Evolutionary conservation across 208 protist genomes (phyloP).

Genomic region (Trichomonas vaginalis): DNA sequence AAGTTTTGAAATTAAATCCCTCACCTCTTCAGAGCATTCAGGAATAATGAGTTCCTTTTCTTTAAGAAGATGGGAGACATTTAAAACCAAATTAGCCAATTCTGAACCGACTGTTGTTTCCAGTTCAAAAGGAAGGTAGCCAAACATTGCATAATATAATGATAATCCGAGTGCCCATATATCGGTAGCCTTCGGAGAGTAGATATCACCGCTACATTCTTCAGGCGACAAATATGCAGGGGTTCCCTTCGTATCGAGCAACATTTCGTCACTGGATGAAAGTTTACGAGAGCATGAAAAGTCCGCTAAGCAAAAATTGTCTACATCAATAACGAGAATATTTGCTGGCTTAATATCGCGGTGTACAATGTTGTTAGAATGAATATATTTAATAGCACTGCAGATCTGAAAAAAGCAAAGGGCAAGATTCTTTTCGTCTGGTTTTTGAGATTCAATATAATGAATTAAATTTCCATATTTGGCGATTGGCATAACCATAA

Average conservation of each 20-base stretch:
- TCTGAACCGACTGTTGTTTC: background rate
- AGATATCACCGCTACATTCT: background rate
- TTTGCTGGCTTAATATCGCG: background rate
- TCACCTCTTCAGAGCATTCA: background rate
- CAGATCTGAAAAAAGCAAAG: background rate
- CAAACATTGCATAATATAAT: background rate
- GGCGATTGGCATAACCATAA: background rate
- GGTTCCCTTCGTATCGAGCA: background rate
- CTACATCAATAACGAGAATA: background rate
- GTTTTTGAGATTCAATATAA: background rate
- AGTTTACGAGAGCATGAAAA: background rate
- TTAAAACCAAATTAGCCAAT: background rate
- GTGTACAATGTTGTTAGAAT: background rate
- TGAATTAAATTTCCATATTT: background rate
- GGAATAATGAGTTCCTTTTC: background rate
- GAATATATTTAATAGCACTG: background rate
- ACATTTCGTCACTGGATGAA: background rate
- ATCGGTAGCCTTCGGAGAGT: background rate
- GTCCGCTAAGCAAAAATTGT: background rate
- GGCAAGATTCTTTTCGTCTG: background rate
- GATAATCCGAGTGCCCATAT: background rate
- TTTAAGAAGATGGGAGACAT: background rate
- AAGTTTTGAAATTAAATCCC: background rate
- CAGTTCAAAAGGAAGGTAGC: background rate
- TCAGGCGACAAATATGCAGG: background rate